These are phyloP conservation scores for Arthrobotrys megalospora DNA, from an alignment of 2,329 filamentous ascomycete species.

Conservation along the genomic window DNA sequence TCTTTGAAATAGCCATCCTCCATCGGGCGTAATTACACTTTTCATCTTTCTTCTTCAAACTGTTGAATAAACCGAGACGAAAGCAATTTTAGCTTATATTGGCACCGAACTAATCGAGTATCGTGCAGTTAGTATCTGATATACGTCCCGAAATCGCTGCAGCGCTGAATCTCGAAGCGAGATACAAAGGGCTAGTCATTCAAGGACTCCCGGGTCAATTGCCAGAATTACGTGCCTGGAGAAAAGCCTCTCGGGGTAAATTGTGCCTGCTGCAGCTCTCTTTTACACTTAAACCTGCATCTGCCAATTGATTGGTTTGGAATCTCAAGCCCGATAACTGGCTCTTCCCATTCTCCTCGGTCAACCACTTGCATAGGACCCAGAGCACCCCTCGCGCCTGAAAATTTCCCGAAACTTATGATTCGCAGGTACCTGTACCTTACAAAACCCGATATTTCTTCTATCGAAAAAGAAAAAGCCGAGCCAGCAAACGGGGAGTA, in stretches of 20 bases:
- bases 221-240: slow-evolving; percentile 24
- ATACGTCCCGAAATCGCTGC: slow-evolving; percentile 54
- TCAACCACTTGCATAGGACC: slow-evolving; percentile 43
- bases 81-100: slow-evolving; percentile 57
- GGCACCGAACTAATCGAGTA: slow-evolving; percentile 44
- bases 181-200: slow-evolving; percentile 50
- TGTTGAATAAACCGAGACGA: slow-evolving; percentile 46
- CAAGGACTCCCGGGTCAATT: slow-evolving; percentile 34
- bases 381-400: slow-evolving; percentile 44
- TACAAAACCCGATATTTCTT: slow-evolving; percentile 44
- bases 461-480: slow-evolving; percentile 54
- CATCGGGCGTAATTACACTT: slow-evolving; percentile 47
- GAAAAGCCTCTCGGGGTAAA: slow-evolving; percentile 43
- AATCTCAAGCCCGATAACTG: slow-evolving; percentile 42
- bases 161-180: slow-evolving; percentile 43
- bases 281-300: slow-evolving; percentile 42
- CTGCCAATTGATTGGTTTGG: slow-evolving; percentile 52
- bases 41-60: slow-evolving; percentile 29
- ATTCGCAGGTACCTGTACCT: slow-evolving; percentile 52
- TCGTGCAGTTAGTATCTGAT: slow-evolving; percentile 42
- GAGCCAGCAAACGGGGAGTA: slow-evolving; percentile 40
- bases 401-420: slow-evolving; percentile 48
- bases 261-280: slow-evolving; percentile 42
- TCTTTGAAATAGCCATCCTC: slow-evolving; percentile 51
- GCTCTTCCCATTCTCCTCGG: slow-evolving; percentile 17